Percentiles rank a stretch among this genome's conserved stretches.
Conservation (phyloP, 2,329 filamentous ascomycete species). For the Phaeosphaeriaceae sp. region DNA sequence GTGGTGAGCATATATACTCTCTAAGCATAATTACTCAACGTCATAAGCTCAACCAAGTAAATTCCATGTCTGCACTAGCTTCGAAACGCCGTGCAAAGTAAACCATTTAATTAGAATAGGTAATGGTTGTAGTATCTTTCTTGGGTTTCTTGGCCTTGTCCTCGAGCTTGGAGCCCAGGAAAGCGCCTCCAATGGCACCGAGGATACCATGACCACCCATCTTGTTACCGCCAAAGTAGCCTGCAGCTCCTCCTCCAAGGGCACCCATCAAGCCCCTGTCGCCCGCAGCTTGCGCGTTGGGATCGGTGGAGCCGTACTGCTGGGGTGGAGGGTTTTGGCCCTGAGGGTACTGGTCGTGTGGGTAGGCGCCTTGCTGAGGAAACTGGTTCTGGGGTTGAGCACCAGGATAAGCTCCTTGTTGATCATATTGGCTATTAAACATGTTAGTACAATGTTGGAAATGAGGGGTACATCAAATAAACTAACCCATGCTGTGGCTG, state of each 20-base stretch:
- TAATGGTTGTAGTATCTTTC: constrained; percentile 15
- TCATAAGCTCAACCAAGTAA: neutral
- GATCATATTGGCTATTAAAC: constrained; percentile 26
- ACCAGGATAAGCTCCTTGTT: constrained; percentile 38
- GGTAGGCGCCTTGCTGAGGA: constrained; percentile 51
- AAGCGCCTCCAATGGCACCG: constrained; percentile 63
- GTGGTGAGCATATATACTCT: neutral
- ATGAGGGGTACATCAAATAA: neutral
- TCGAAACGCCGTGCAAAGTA: neutral
- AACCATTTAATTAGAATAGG: neutral
- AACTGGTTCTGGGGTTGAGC: constrained; percentile 44
- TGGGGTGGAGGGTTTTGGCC: constrained; percentile 40
- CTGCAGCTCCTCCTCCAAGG: constrained; percentile 63
- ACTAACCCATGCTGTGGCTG: constrained; percentile 44
- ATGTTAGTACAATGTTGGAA: neutral
- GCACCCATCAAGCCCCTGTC: constrained; percentile 65
- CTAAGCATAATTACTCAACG: neutral
- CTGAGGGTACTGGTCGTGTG: constrained; percentile 46
- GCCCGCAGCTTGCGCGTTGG: constrained; percentile 56
- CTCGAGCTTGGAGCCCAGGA: constrained; percentile 62
- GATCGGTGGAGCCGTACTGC: constrained; percentile 53
- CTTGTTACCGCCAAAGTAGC: constrained; percentile 62
- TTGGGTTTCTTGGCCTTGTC: constrained; percentile 58
- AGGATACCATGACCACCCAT: constrained; percentile 62
- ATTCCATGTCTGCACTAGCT: neutral